Percentiles rank a stretch among this genome's conserved stretches.
Conservation (phyloP, 306 rosid species). For the Acmispon strigosus region DNA sequence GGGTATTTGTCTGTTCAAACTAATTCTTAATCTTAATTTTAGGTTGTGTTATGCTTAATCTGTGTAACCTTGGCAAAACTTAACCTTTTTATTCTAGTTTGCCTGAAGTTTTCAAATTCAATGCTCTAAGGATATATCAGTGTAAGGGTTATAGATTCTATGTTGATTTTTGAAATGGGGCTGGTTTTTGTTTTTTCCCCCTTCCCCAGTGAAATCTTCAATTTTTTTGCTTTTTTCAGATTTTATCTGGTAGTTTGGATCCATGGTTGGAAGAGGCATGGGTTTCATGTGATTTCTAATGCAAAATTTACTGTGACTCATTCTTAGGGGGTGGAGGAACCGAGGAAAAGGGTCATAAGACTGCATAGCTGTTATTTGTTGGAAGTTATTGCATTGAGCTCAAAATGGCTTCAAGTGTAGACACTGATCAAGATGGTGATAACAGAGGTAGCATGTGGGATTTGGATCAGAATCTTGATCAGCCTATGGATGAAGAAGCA, state of each 20-base stretch:
- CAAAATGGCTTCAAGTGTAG: constrained; percentile 59
- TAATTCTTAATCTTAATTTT: constrained; percentile 18
- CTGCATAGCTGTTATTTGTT: too few relatives aligned
- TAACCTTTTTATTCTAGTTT: constrained; percentile 8
- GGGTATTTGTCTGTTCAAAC: constrained; percentile 12
- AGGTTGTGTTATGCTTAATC: background rate
- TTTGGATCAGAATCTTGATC: constrained; percentile 87
- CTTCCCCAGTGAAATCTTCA: constrained; percentile 4
- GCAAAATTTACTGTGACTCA: background rate
- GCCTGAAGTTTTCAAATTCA: background rate
- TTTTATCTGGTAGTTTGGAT: constrained; percentile 25
- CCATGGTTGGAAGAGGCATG: constrained; percentile 16
- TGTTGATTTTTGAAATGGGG: constrained; percentile 13
- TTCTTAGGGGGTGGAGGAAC: constrained; percentile 23
- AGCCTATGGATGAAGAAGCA: constrained; percentile 95
- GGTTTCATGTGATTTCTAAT: constrained; percentile 34
- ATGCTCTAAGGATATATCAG: background rate
- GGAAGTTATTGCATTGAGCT: constrained; percentile 16
- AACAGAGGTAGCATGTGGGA: constrained; percentile 85
- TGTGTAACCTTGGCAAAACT: background rate
- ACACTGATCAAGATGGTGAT: constrained; percentile 44
- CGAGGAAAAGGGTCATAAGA: constrained; percentile 14
- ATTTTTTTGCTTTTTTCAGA: constrained; percentile 17
- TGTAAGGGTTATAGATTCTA: background rate
- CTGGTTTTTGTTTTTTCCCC: background rate